Conservation (phyloP, 2,329 filamentous ascomycete genomes). For the Colletotrichum orchidophilum region DNA sequence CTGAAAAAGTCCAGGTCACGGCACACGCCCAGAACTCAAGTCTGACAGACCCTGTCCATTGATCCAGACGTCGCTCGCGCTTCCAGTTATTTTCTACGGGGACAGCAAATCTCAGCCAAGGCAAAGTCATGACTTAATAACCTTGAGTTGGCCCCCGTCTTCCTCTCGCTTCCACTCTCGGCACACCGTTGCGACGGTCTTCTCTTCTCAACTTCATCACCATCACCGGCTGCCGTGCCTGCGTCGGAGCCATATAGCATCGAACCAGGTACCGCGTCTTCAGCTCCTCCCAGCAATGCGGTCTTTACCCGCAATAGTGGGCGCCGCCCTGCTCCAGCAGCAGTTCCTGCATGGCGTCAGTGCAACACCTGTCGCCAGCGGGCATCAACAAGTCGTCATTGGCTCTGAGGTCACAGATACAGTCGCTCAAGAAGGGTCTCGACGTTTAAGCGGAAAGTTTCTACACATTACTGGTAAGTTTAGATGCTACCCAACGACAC, state of each 20-base stretch:
- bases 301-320: conserved; percentile 34
- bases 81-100: conserved; percentile 24
- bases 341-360: conserved; percentile 33
- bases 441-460: conserved; percentile 74
- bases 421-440: conserved; percentile 48
- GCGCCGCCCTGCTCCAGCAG: conserved; percentile 23
- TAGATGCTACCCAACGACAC: conserved; percentile 12
- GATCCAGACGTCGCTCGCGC: conserved; percentile 12
- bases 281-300: conserved; percentile 25
- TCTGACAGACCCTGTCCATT: conserved; percentile 11
- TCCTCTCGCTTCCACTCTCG: not conserved
- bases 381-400: conserved; percentile 30
- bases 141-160: conserved; percentile 22
- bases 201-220: not conserved
- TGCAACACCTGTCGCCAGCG: conserved; percentile 30
- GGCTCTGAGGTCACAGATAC: conserved; percentile 36
- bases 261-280: not conserved
- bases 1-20: conserved; percentile 28
- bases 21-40: conserved; percentile 10
- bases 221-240: not conserved
- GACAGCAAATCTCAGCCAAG: conserved; percentile 16
- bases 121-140: conserved; percentile 29
- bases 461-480: conserved; percentile 85
- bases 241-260: conserved; percentile 10
- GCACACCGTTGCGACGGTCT: not conserved